Evolutionary conservation across 805 yeast species (phyloP), one percentile per base, ranked within the genome.

Genomic region (Cyberlindnera mrakii): DNA sequence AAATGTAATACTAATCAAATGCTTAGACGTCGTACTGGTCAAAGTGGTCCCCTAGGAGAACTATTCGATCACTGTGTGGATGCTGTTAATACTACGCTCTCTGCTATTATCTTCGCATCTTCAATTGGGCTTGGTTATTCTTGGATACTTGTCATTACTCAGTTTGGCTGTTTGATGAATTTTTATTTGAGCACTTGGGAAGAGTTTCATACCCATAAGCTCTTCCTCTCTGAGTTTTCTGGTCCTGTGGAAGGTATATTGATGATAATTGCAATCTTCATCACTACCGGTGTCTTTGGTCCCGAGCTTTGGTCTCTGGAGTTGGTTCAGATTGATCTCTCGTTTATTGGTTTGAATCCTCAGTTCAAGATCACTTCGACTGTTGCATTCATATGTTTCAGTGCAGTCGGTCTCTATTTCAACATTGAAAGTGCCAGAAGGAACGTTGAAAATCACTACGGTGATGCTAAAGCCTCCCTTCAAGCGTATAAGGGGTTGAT

Each of bases 161-260:
- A 85, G 53, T 81, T 85, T 60, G 88, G 85, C 5, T 69, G 85
- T 3, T 71, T 86, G 41, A 77, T 83, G 48, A 90, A 90, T 63
- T 91, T 90, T 62, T 90, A 89, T 60, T 60, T 86, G 39, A 82
- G 95, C 32, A 90, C 97, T 1, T 90, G 97, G 97, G 98, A 90
- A 65, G 96, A 89, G 60, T 90, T 78, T 62, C 91, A 89, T 59
- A 90, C 97, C 1, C 95, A 88, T 54, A 80, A 79, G 37, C 68
- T 90, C 40, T 90, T 73, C 61, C 68, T 90, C 41, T 79, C 91
- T 30, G 80, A 74, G 48, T 80, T 87, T 54, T 84, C 95, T 13
- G 98, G 98, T 0, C 98, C 98, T 0, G 97, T 91, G 4, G 98
- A 90, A 64, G 98, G 98, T 3, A 85, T 90, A 25, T 59, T 88